These are phyloP conservation scores for Biscogniauxia marginata DNA, from an alignment of 2,329 filamentous ascomycete genomes.

Conservation along the genomic window DNA sequence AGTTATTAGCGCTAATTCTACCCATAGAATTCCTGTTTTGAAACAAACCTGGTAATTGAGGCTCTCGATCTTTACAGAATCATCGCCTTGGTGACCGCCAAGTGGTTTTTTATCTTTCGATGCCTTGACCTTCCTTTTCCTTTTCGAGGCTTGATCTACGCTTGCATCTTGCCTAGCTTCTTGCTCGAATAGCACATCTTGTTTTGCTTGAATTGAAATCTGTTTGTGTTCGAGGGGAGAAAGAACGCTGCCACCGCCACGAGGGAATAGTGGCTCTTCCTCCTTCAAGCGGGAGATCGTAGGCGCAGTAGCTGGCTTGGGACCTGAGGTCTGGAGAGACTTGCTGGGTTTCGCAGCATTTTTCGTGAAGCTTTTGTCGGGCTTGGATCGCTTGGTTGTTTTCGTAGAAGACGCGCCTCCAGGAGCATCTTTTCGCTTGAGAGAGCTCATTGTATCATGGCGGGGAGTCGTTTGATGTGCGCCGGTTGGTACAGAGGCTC, in stretches of 20 bases:
- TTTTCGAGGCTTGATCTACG: conserved; percentile 46
- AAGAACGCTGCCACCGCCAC: conserved; percentile 86
- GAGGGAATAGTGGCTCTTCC: conserved; percentile 87
- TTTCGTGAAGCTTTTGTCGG: conserved; percentile 34
- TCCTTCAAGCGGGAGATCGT: conserved; percentile 57
- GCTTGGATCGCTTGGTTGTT: conserved; percentile 47
- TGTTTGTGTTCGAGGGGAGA: conserved; percentile 95
- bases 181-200: conserved; percentile 88
- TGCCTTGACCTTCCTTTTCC: conserved; percentile 54
- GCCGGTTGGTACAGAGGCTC: conserved; percentile 1
- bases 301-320: conserved; percentile 31
- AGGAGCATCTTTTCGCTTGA: conserved; percentile 59
- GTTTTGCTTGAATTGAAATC: conserved; percentile 89
- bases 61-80: conserved; percentile 73
- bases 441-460: conserved; percentile 49
- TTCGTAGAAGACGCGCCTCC: conserved; percentile 50
- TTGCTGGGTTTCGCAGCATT: conserved; percentile 33
- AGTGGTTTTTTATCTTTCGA: conserved; percentile 53
- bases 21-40: conserved; percentile 16
- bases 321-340: conserved; percentile 20
- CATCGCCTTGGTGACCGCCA: conserved; percentile 52
- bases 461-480: conserved; percentile 5
- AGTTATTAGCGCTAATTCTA: conserved; percentile 41
- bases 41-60: conserved; percentile 79
- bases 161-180: conserved; percentile 54